A percentile compares a stretch with the other conserved stretches of the same genome.
Conservation (phyloP, 768 basidiomycete genomes). For the Amanita muscaria region DNA sequence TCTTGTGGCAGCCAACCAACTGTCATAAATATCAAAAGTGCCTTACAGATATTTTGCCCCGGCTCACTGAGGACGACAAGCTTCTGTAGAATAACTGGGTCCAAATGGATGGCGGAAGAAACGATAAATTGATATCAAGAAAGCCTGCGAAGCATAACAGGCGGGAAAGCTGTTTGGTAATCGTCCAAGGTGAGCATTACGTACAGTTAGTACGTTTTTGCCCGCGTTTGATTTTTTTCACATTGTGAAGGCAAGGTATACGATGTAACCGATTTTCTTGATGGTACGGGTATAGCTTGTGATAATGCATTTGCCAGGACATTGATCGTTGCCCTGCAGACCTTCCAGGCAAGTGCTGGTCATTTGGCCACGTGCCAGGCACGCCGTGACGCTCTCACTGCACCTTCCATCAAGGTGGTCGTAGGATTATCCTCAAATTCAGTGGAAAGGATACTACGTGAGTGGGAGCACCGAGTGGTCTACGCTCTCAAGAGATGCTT, state of each 20-base stretch:
- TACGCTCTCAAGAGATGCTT: neutral
- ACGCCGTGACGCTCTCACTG: neutral
- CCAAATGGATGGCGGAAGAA: too few relatives aligned
- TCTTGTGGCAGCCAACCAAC: too few relatives aligned
- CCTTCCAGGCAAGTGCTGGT: slow-evolving; percentile 43
- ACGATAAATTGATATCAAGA: too few relatives aligned
- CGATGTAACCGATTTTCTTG: slow-evolving; percentile 72
- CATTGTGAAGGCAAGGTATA: slow-evolving; percentile 53
- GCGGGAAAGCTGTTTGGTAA: slow-evolving; percentile 71
- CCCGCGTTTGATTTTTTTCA: neutral
- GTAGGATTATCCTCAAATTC: slow-evolving; percentile 78
- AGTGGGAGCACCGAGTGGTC: slow-evolving; percentile 16
- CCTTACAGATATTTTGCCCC: too few relatives aligned
- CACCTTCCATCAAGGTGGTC: slow-evolving; percentile 64
- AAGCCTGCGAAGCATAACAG: slow-evolving; percentile 44
- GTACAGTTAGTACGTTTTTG: neutral
- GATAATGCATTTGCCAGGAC: neutral
- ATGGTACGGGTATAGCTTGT: slow-evolving; percentile 33
- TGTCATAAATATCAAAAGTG: too few relatives aligned
- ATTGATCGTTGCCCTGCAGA: slow-evolving; percentile 28
- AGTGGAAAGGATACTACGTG: slow-evolving; percentile 88
- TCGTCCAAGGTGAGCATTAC: slow-evolving; percentile 58
- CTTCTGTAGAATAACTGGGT: too few relatives aligned
- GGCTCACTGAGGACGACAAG: too few relatives aligned
- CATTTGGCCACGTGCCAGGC: neutral